Evolutionary conservation across 1,284 basidiomycete species (phyloP), one percentile per base, ranked within the genome.

Genomic region (Cutaneotrichosporon curvatum): DNA sequence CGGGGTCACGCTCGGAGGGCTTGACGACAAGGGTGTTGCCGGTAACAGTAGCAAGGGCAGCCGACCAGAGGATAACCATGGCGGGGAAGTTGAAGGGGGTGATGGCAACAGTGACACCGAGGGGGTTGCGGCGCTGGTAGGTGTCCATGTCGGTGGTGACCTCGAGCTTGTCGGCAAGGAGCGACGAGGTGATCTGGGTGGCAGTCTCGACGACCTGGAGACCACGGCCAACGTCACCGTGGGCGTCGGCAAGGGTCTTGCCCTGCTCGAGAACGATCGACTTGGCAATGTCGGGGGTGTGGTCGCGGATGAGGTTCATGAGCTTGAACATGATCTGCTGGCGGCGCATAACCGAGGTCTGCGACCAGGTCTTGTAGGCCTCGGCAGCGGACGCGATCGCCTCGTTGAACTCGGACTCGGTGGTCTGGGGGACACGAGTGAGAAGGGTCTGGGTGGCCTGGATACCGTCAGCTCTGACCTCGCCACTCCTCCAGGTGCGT

Each of bases 91-190:
- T 92, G 76, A 91, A 94, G 9, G 91, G 91, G 22, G 73, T 74
- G 54, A 77, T 75, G 42, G 74, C 73, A 28, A 74, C 74, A 18
- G 86, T 83, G 37, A 95, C 82, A 56, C 90, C 86, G 42, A 69
- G 58, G 15, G 75, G 69, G 20, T 69, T 57, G 37, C 64, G 58
- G 45, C 67, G 40, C 4, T 61, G 58, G 41, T 62, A 83, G 9
- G 94, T 97, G 68, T 97, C 94, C 94, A 97, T 98, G 65, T 96
- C 91, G 71, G 84, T 90, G 71, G 86, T 87, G 8, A 94, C 89
- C 78, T 97, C 94, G 45, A 96, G 74, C 64, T 91, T 89, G 56
- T 95, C 86, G 3, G 89, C 92, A 41, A 95, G 76, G 19, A 97
- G 72, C 12, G 82, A 84, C 1, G 82, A 83, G 1, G 94, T 89